These are phyloP conservation scores for Penicillium sp. DNA, from an alignment of 2,329 filamentous ascomycete genomes.

Conservation along the genomic window DNA sequence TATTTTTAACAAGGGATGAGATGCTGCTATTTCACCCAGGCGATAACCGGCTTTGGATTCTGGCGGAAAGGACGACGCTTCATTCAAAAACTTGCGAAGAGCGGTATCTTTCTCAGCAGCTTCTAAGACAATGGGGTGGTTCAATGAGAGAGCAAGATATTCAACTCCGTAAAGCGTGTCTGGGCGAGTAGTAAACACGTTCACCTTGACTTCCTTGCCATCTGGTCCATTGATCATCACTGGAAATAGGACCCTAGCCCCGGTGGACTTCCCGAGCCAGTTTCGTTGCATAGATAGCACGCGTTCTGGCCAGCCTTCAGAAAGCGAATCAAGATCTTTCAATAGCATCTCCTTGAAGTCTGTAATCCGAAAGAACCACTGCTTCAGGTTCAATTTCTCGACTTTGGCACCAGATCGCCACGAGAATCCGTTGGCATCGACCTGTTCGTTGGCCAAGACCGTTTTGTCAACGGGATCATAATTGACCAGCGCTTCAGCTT, in stretches of 20 bases:
- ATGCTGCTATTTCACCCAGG: conserved; percentile 59
- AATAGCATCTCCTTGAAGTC: conserved; percentile 71
- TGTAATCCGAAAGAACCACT: conserved; percentile 89
- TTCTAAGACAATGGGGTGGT: conserved; percentile 65
- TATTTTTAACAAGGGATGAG: conserved; percentile 62
- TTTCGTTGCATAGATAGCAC: conserved; percentile 81
- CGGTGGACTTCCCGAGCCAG: conserved; percentile 79
- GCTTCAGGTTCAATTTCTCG: conserved; percentile 72
- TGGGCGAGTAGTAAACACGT: conserved; percentile 79
- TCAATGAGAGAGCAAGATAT: conserved; percentile 73
- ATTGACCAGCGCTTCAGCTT: conserved; percentile 79
- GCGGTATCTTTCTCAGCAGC: conserved; percentile 59
- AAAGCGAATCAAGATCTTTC: conserved; percentile 65
- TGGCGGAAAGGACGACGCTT: conserved; percentile 51
- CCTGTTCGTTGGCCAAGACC: conserved; percentile 84
- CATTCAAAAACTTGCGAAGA: conserved; percentile 66
- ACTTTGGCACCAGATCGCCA: conserved; percentile 86
- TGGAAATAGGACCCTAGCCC: conserved; percentile 69
- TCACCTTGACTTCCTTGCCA: conserved; percentile 47
- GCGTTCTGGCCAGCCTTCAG: conserved; percentile 73
- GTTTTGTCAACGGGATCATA: conserved; percentile 88
- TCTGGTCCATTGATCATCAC: conserved; percentile 44
- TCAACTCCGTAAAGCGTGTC: conserved; percentile 87
- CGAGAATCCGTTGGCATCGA: conserved; percentile 74
- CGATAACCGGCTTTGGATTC: conserved; percentile 65